Base-by-base conservation (phyloP, 768 basidiomycete species). In the Coprinellus aureogranulatus region DNA sequence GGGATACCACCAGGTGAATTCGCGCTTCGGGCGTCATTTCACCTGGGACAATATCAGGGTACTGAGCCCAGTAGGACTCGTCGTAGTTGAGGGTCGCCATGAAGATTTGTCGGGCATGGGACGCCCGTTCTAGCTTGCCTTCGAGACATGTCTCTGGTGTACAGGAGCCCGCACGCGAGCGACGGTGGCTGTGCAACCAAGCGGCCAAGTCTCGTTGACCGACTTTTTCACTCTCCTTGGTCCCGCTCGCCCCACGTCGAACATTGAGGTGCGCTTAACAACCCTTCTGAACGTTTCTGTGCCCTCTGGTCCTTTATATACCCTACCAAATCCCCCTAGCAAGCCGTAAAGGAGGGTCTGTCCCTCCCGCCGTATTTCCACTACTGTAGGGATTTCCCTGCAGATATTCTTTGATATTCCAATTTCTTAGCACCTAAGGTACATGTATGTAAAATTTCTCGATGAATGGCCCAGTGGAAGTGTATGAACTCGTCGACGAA, bases 1-100 rank as follows among this genome's bases (percentile, higher is more conserved):
- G 58, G 14, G 60, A 65, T 47, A 62, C 49, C n/a, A 58, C 20
- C 1, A 63, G 41, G 50, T 63, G 61, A 27, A 55, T 41, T 31
- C 39, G 42, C 8, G 20, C 27, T 20, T 53, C 53, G 2, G 31
- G 25, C 2, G 40, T 54, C 6, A 31, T 23, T 18, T 22, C 20
- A 4, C 22, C 27, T 4, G 37, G 34, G 10, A 14, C 12, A 22
- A 22, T 26, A 8, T 44, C 53, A 6, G 54, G 30, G 20, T 27
- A 42, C 4, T 28, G 25, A 5, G 46, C 44, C 58, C 58, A 59
- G 27, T 25, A 54, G 3, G 16, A 14, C 8, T 9, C 14, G 37
- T 54, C 26, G 40, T 54, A 59, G 12, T 28, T 2, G 2, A 54
- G 45, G 8, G 16, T 44, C 8, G 23, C 42, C 42, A 44, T 44